Conservation (phyloP, 495 filamentous ascomycete genomes). For the Aspergillus bridgeri region DNA sequence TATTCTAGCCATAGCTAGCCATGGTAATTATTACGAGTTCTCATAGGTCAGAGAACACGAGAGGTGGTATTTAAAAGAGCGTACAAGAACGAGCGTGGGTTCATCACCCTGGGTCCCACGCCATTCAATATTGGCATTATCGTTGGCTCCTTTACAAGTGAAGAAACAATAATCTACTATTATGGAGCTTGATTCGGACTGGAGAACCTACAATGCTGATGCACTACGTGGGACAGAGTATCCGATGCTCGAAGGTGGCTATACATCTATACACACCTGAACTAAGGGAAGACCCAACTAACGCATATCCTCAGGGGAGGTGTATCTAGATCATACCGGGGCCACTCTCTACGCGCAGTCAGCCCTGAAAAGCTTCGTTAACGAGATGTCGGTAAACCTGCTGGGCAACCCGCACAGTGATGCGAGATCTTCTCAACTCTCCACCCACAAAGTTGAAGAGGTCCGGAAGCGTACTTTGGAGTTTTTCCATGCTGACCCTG, state of each 20-base stretch:
- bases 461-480: conserved; percentile 55
- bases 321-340: conserved; percentile 73
- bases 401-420: conserved; percentile 76
- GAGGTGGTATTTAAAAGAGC: too few relatives aligned
- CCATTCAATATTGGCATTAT: not conserved
- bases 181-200: not conserved
- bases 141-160: not conserved
- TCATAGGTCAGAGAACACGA: too few relatives aligned
- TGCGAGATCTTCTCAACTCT: conserved; percentile 59
- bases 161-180: not conserved
- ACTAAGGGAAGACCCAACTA: not conserved
- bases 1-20: too few relatives aligned
- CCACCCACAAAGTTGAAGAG: conserved; percentile 57
- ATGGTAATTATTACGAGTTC: too few relatives aligned
- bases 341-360: conserved; percentile 69
- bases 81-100: too few relatives aligned
- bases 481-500: conserved; percentile 61
- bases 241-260: conserved; percentile 5
- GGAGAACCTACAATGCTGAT: conserved; percentile 5
- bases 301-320: not conserved
- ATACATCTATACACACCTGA: too few relatives aligned
- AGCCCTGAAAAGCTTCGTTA: conserved; percentile 34
- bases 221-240: conserved; percentile 4
- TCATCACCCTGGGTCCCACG: not conserved
- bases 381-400: conserved; percentile 56